phyloP scores from a whole-genome alignment of 1,139 yeast genomes.

The Kodamaea sp. region DNA sequence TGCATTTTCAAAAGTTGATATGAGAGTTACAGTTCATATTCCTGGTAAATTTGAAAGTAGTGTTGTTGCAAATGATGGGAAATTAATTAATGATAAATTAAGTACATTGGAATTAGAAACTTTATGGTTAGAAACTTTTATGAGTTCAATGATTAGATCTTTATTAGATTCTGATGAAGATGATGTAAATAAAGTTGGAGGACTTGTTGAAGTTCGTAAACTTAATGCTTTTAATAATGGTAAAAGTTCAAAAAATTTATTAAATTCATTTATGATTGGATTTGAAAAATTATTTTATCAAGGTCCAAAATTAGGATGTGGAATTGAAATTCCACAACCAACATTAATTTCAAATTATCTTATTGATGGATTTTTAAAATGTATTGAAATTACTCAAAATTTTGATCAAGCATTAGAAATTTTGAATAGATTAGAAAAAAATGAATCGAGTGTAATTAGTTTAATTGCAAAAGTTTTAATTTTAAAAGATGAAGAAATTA shows the following conservation, averaged over 20 bases:
- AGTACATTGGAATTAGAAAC: slow-evolving; percentile 34
- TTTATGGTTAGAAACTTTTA: slow-evolving; percentile 67
- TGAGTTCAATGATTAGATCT: slow-evolving; percentile 63
- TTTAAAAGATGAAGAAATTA: slow-evolving; percentile 68
- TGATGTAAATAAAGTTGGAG: slow-evolving; percentile 47
- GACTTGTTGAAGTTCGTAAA: slow-evolving; percentile 49
- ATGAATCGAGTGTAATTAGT: slow-evolving; percentile 52
- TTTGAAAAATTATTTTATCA: slow-evolving; percentile 63
- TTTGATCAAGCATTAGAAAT: slow-evolving; percentile 56
- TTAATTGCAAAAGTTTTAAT: slow-evolving; percentile 53
- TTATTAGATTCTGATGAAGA: slow-evolving; percentile 68
- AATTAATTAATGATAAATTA: slow-evolving; percentile 37
- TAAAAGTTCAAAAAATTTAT: slow-evolving; percentile 37
- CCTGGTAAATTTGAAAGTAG: slow-evolving; percentile 52
- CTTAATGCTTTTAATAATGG: slow-evolving; percentile 56
- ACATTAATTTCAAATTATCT: slow-evolving; percentile 67
- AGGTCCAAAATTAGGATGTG: slow-evolving; percentile 65
- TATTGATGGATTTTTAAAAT: slow-evolving; percentile 67
- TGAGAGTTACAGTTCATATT: slow-evolving; percentile 28
- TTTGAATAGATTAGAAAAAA: slow-evolving; percentile 40
- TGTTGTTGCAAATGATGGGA: slow-evolving; percentile 48
- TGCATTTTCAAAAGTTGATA: slow-evolving; percentile 43
- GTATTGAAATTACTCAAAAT: slow-evolving; percentile 62
- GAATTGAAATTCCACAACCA: slow-evolving; percentile 67
- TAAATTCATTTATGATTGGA: slow-evolving; percentile 54